Percentiles rank a stretch among this genome's conserved stretches.
phyloP scores from a whole-genome alignment of 2,329 filamentous ascomycete genomes.

The Aureobasidium sp. region DNA sequence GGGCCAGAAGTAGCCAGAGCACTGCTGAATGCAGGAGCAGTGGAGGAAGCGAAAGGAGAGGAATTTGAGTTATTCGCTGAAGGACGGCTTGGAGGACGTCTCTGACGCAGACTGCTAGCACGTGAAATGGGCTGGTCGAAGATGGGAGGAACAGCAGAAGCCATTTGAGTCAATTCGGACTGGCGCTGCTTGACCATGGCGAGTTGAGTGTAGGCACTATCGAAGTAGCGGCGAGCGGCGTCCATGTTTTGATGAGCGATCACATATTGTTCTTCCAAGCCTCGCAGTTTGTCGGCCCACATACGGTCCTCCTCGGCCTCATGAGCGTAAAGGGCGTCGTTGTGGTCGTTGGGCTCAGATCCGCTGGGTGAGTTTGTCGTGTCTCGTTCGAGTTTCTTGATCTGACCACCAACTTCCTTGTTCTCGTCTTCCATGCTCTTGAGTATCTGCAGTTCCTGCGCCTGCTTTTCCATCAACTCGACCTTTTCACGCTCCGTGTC shows the following conservation, averaged over 20 bases:
- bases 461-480: conserved; percentile 43
- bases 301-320: conserved; percentile 46
- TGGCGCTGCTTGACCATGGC: conserved; percentile 47
- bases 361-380: conserved; percentile 60
- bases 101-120: conserved; percentile 32
- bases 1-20: conserved; percentile 31
- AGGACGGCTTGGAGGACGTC: conserved; percentile 40
- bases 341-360: conserved; percentile 30
- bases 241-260: conserved; percentile 34
- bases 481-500: conserved; percentile 45
- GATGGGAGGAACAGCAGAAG: conserved; percentile 34
- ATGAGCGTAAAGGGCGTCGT: conserved; percentile 23
- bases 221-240: conserved; percentile 40
- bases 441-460: conserved; percentile 51
- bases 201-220: conserved; percentile 57
- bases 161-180: conserved; percentile 43
- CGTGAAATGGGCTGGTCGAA: conserved; percentile 24
- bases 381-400: conserved; percentile 75
- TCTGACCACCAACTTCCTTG: conserved; percentile 72
- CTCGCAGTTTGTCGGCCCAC: conserved; percentile 37
- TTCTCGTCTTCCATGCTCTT: conserved; percentile 77
- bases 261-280: conserved; percentile 36
- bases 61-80: conserved; percentile 35
- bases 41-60: conserved; percentile 41
- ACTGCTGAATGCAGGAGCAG: conserved; percentile 52